phyloP scores from a whole-genome alignment of 352 stramenopile genomes.

The Phytophthora fragariae region DNA sequence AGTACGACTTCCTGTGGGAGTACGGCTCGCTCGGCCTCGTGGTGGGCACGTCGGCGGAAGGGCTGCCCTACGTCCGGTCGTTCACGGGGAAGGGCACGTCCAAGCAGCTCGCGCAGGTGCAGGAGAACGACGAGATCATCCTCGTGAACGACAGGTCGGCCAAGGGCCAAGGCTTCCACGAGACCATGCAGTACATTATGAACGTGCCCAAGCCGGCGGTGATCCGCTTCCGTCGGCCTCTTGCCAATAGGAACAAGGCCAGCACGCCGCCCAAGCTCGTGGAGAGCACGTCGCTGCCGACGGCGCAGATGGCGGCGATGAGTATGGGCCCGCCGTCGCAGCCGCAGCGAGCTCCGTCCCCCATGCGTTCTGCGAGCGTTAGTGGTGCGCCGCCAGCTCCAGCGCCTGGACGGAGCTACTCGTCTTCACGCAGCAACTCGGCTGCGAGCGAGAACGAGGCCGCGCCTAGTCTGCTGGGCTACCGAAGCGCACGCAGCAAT shows the following conservation, averaged over 20 bases:
- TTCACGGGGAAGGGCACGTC: constrained; percentile 87
- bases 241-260: constrained; percentile 33
- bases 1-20: constrained; percentile 90
- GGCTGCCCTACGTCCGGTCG: constrained; percentile 78
- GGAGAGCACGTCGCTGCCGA: constrained; percentile 28
- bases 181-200: constrained; percentile 90
- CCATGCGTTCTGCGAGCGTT: constrained; percentile 7
- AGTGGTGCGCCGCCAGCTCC: constrained; percentile 14
- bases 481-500: constrained; percentile 39
- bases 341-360: constrained; percentile 27
- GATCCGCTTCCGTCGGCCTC: constrained; percentile 69
- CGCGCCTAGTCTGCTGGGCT: constrained; percentile 34
- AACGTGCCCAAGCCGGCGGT: constrained; percentile 84
- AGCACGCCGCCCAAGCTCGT: constrained; percentile 9
- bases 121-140: constrained; percentile 84
- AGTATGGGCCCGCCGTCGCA: constrained; percentile 11
- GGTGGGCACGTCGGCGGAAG: constrained; percentile 60
- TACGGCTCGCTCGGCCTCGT: constrained; percentile 79
- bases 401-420: constrained; percentile 21
- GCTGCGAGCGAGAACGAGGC: constrained; percentile 30
- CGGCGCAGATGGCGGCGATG: constrained; percentile 35
- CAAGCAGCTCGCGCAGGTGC: constrained; percentile 68
- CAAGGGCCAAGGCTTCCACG: constrained; percentile 65
- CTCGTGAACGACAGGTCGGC: constrained; percentile 76
- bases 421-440: constrained; percentile 29